phyloP scores from a whole-genome alignment of 2,329 filamentous ascomycete genomes.

The Hymenoscyphus fraxineus region DNA sequence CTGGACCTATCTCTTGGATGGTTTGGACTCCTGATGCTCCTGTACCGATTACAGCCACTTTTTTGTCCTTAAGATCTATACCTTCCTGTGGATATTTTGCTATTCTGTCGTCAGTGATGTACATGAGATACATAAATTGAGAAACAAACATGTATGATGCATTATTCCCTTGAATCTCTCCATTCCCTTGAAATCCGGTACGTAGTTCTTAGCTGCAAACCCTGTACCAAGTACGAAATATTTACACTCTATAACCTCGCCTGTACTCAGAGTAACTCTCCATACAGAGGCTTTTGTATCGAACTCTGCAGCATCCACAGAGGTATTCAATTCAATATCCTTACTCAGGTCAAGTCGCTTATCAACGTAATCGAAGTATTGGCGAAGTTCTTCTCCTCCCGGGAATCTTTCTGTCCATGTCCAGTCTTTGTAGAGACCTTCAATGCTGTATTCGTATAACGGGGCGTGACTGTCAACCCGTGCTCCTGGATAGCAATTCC shows the following conservation, averaged over 20 bases:
- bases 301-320: conserved; percentile 40
- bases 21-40: conserved; percentile 30
- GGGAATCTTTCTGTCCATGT: conserved; percentile 43
- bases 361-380: conserved; percentile 47
- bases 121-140: conserved; percentile 5
- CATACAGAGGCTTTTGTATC: conserved; percentile 37
- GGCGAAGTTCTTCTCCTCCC: conserved; percentile 38
- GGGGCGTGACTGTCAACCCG: conserved; percentile 44
- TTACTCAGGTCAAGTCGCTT: conserved; percentile 42
- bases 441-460: conserved; percentile 37
- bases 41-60: conserved; percentile 52
- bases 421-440: conserved; percentile 41
- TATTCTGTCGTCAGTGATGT: neutral
- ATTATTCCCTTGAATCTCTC: conserved; percentile 27
- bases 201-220: conserved; percentile 27
- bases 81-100: conserved; percentile 30
- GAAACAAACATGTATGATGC: conserved; percentile 24
- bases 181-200: conserved; percentile 26
- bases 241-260: conserved; percentile 24
- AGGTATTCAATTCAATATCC: conserved; percentile 39
- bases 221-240: conserved; percentile 29
- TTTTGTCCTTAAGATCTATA: conserved; percentile 48
- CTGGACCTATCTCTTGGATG: conserved; percentile 32
- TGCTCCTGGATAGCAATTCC: conserved; percentile 45
- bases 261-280: conserved; percentile 40